These are phyloP conservation scores for Russula earlei DNA, from an alignment of 768 basidiomycete species.

Conservation along the genomic window DNA sequence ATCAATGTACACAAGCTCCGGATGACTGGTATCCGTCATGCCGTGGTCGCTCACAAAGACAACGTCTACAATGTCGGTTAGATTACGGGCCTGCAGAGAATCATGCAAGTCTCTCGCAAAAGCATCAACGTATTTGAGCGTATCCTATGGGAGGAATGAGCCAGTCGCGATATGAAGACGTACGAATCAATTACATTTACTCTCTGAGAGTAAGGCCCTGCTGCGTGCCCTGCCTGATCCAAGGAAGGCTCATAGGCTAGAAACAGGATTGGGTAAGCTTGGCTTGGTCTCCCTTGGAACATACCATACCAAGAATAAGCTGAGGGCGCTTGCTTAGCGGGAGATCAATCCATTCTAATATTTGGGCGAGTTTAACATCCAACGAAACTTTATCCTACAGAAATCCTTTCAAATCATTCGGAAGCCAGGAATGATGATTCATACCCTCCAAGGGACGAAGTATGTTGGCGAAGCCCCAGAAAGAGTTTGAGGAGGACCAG, in stretches of 20 bases:
- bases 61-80: constrained; percentile 76
- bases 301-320: constrained; percentile 54
- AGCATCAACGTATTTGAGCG: constrained; percentile 55
- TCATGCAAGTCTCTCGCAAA: constrained; percentile 66
- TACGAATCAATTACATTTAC: constrained; percentile 51
- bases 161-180: background rate
- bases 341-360: constrained; percentile 77
- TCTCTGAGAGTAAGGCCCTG: constrained; percentile 55
- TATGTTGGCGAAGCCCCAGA: constrained; percentile 62
- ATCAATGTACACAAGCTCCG: constrained; percentile 69
- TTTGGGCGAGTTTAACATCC: constrained; percentile 62
- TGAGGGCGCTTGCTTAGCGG: constrained; percentile 63
- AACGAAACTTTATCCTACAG: constrained; percentile 51
- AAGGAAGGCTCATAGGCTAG: constrained; percentile 77
- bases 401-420: background rate
- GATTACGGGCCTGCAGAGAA: constrained; percentile 57
- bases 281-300: constrained; percentile 14
- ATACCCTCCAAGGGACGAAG: constrained; percentile 69
- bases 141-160: constrained; percentile 35
- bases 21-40: constrained; percentile 84
- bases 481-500: constrained; percentile 66
- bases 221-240: constrained; percentile 74
- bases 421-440: background rate
- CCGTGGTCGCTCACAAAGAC: constrained; percentile 88
- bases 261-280: background rate